Evolutionary conservation across 2,329 filamentous ascomycete species (phyloP).

Genomic region (Gliomastix tumulicola): DNA sequence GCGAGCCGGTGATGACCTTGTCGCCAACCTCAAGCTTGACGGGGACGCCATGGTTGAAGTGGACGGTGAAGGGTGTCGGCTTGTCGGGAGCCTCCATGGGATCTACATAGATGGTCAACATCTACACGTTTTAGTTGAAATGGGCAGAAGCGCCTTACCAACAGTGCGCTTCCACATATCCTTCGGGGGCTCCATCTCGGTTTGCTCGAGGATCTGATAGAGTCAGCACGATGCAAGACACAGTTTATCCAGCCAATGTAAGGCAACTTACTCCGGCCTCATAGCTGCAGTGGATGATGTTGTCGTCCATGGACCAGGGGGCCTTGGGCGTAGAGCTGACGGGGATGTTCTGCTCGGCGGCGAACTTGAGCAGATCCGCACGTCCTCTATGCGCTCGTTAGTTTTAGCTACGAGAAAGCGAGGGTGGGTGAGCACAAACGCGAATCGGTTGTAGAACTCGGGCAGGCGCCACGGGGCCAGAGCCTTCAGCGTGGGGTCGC

Average conservation of each 20-base stretch:
- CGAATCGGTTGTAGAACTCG: constrained; percentile 64
- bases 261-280: constrained; percentile 51
- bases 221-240: constrained; percentile 4
- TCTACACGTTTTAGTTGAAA: constrained; percentile 8
- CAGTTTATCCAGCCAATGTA: constrained; percentile 35
- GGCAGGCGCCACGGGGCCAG: constrained; percentile 68
- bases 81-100: constrained; percentile 57
- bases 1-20: constrained; percentile 42
- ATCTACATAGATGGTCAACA: constrained; percentile 23
- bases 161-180: constrained; percentile 64
- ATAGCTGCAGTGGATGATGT: constrained; percentile 52
- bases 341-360: constrained; percentile 58
- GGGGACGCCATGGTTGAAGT: constrained; percentile 62
- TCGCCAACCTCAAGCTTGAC: constrained; percentile 52
- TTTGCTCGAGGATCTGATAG: constrained; percentile 47
- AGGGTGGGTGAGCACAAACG: constrained; percentile 12
- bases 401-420: constrained; percentile 2
- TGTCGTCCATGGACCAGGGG: constrained; percentile 52
- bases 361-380: constrained; percentile 66
- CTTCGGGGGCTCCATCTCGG: constrained; percentile 49
- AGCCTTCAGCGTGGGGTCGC: constrained; percentile 57
- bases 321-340: constrained; percentile 68
- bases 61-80: constrained; percentile 56
- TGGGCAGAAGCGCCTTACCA: constrained; percentile 10
- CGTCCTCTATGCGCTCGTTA: constrained; percentile 38